Evolutionary conservation across 257 asterid species (phyloP).

Genomic region (Oldenlandia corymbosa): DNA sequence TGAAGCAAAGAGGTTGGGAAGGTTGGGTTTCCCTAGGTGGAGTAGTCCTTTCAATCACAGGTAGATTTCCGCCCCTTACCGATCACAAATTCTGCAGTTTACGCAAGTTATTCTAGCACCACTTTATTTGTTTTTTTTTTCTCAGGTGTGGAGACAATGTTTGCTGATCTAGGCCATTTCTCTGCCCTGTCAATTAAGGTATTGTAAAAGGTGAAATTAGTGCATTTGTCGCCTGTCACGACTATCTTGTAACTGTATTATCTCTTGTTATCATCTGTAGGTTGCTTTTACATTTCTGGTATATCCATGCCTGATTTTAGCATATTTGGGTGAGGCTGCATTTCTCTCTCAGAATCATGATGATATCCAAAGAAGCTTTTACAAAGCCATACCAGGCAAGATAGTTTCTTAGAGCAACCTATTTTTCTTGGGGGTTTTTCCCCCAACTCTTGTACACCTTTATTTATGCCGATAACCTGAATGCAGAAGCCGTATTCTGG

Average conservation of each 20-base stretch:
- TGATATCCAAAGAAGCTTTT: slow-evolving; percentile 28
- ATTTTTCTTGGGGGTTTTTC: not conserved
- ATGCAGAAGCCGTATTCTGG: slow-evolving; percentile 29
- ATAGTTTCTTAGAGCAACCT: not conserved
- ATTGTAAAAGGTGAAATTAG: not conserved
- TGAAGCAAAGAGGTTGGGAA: slow-evolving; percentile 25
- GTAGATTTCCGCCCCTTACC: slow-evolving; percentile 16
- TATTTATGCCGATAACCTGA: slow-evolving; percentile 4
- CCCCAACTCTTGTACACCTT: not conserved
- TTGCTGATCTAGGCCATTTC: slow-evolving; percentile 58
- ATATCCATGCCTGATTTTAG: slow-evolving; percentile 30
- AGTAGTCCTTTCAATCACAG: slow-evolving; percentile 38
- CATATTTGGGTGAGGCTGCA: slow-evolving; percentile 38
- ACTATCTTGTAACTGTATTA: not conserved
- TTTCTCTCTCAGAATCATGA: slow-evolving; percentile 27
- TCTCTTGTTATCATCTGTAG: slow-evolving; percentile 4
- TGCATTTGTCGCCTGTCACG: not conserved
- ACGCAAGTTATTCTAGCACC: not conserved
- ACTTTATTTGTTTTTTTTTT: not conserved
- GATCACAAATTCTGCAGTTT: not conserved
- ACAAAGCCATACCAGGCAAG: slow-evolving; percentile 34
- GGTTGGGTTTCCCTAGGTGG: slow-evolving; percentile 44
- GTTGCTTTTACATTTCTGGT: slow-evolving; percentile 26
- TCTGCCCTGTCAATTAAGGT: slow-evolving; percentile 42
- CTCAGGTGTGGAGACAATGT: slow-evolving; percentile 57